phyloP scores from a whole-genome alignment of 2,329 filamentous ascomycete genomes.

The Fusarium sp. region DNA sequence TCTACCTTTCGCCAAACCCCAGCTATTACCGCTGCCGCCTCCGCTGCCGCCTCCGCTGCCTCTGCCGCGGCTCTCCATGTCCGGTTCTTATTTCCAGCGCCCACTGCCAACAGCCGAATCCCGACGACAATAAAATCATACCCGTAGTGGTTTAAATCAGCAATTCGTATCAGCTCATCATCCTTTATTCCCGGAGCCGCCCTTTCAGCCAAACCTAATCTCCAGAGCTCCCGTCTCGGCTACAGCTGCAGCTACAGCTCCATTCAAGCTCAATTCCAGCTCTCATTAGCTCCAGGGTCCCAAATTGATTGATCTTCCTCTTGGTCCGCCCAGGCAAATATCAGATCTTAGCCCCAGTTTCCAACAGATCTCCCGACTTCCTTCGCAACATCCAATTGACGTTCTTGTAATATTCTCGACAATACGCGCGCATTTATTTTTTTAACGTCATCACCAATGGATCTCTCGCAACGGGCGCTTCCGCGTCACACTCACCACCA shows the following conservation, averaged over 20 bases:
- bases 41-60: slow-evolving; percentile 31
- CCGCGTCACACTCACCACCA: slow-evolving; percentile 43
- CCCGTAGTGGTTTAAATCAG: slow-evolving; percentile 16
- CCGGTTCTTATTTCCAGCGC: slow-evolving; percentile 50
- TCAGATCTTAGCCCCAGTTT: slow-evolving; percentile 34
- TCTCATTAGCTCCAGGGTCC: slow-evolving; percentile 6
- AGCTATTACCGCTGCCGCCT: slow-evolving; percentile 26
- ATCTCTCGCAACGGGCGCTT: slow-evolving; percentile 46
- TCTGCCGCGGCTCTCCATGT: slow-evolving; percentile 33
- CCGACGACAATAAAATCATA: slow-evolving; percentile 31
- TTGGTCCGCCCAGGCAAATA: slow-evolving; percentile 21
- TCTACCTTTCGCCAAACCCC: slow-evolving; percentile 25
- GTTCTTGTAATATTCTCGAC: slow-evolving; percentile 17
- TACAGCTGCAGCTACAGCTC: slow-evolving; percentile 30
- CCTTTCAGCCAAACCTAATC: slow-evolving; percentile 18
- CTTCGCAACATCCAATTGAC: slow-evolving; percentile 22
- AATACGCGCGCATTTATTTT: slow-evolving; percentile 19
- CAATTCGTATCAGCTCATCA: slow-evolving; percentile 22
- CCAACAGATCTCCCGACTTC: slow-evolving; percentile 19
- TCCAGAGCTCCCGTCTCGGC: slow-evolving; percentile 17
- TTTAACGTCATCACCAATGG: slow-evolving; percentile 39
- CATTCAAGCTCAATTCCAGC: slow-evolving; percentile 23
- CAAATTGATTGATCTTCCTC: slow-evolving; percentile 15
- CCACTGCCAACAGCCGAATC: slow-evolving; percentile 40
- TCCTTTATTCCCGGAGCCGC: slow-evolving; percentile 36